Base-by-base conservation (phyloP, 2,329 filamentous ascomycete species). In the Amylocarpus encephaloides region DNA sequence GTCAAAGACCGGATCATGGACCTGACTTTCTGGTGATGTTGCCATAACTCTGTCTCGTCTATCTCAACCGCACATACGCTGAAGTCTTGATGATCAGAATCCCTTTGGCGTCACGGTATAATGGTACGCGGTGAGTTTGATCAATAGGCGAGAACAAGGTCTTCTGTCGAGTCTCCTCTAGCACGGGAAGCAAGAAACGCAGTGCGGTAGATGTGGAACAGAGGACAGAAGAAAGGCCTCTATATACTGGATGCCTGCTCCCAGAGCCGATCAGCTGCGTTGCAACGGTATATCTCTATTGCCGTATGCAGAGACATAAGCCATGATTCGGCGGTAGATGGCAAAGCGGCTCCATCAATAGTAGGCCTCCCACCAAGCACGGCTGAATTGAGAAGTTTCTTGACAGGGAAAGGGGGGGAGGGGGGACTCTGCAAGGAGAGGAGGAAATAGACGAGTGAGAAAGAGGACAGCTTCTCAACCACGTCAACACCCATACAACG, bases 231-330 rank as follows among this genome's bases (percentile, higher is more conserved):
- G 16, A 44, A 43, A 33, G 45, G 13, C 46, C 51, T 35, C 52
- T 58, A 61, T 58, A 59, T 57, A 59, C 44, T 30, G 48, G 35
- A 26, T 26, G 22, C 22, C 22, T 26, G 22, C 22, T 26, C 22
- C 7, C 18, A 32, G 49, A 32, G 30, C 48, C 48, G 55, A 62
- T 62, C 59, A 63, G 54, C 51, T 61, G 58, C 48, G 53, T 56
- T 44, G 42, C 56, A 50, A 46, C 60, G 52, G 61, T 60, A 60
- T 58, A 56, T 49, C 43, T 59, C 58, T 52, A 49, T 52, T 59
- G 48, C 43, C 54, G 55, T 50, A 59, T 52, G 49, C 60, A 60
- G 63, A 55, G 60, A 58, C 57, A 59, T 36, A 56, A 51, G 52
- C 46, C 50, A 58, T 46, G 18, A 44, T 51, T 54, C 56, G 54